phyloP scores from a whole-genome alignment of 148 eudicot species.

The Chenopodium album region DNA sequence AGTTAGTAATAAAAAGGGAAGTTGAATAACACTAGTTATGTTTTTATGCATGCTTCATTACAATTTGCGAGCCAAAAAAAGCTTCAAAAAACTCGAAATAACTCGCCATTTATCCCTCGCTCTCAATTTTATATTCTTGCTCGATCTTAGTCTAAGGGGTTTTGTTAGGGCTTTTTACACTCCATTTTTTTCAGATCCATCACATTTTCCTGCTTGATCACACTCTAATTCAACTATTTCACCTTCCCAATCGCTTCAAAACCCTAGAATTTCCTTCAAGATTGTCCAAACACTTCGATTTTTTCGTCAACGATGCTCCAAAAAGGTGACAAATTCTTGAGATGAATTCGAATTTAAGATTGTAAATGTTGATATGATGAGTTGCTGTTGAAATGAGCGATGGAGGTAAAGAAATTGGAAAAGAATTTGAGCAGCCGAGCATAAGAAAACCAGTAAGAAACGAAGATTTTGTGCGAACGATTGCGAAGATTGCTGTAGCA shows the following conservation, averaged over 20 bases:
- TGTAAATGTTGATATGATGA: conserved; percentile 9
- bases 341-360: not conserved
- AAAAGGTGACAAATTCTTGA: not conserved
- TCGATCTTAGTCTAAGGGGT: not conserved
- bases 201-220: not conserved
- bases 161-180: not conserved
- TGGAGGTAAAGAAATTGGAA: conserved; percentile 10
- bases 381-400: conserved; percentile 13
- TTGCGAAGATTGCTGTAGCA: conserved; percentile 59
- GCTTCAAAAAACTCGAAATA: not conserved
- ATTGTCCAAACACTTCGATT: not conserved
- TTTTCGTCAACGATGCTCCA: not conserved
- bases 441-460: conserved; percentile 25
- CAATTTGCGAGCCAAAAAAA: not conserved
- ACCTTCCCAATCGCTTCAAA: not conserved
- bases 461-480: conserved; percentile 51
- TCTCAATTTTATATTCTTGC: not conserved
- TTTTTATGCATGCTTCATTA: not conserved
- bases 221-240: not conserved
- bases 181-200: not conserved
- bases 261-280: not conserved
- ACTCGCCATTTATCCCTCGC: not conserved
- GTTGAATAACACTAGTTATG: too few species aligned
- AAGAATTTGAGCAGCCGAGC: not conserved
- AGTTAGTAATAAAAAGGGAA: too few species aligned